These are phyloP conservation scores for Saccharomycopsis selenospora DNA, from an alignment of 805 yeast species.

Conservation along the genomic window DNA sequence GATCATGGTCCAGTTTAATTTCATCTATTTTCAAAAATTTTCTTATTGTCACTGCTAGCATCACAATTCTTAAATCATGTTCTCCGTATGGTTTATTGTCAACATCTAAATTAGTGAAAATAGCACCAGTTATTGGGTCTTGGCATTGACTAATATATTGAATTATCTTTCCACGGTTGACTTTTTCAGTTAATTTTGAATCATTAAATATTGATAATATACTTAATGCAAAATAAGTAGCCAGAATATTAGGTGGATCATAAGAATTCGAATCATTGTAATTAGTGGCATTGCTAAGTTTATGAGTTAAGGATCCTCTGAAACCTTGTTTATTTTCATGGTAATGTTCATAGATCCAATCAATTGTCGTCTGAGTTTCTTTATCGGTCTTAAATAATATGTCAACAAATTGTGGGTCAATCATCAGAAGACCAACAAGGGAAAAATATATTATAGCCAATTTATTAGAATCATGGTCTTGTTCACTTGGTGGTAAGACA, in stretches of 20 bases:
- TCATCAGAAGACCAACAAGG: constrained; percentile 49
- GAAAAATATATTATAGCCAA: constrained; percentile 67
- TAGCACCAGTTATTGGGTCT: constrained; percentile 45
- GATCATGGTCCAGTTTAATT: constrained; percentile 28
- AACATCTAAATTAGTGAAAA: constrained; percentile 37
- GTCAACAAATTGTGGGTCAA: constrained; percentile 31
- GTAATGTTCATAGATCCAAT: constrained; percentile 43
- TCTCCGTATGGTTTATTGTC: constrained; percentile 44
- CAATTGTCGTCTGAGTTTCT: constrained; percentile 29
- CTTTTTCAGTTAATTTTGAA: constrained; percentile 29
- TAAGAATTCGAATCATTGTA: constrained; percentile 27
- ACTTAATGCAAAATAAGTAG: constrained; percentile 70
- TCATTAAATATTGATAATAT: constrained; percentile 45
- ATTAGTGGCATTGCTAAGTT: constrained; percentile 10
- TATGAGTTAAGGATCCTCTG: constrained; percentile 49
- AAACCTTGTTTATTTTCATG: constrained; percentile 42
- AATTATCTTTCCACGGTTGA: constrained; percentile 41
- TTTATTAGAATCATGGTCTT: constrained; percentile 61
- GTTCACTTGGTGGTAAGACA: constrained; percentile 47
- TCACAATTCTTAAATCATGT: constrained; percentile 64
- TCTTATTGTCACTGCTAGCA: constrained; percentile 63
- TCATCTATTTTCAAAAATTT: constrained; percentile 39
- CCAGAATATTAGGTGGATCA: constrained; percentile 60
- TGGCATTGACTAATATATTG: constrained; percentile 57
- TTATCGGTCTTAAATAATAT: constrained; percentile 26